Evolutionary conservation across 495 filamentous ascomycete genomes (phyloP), one percentile per base, ranked within the genome.

Genomic region (Mytilinidion resinicola): DNA sequence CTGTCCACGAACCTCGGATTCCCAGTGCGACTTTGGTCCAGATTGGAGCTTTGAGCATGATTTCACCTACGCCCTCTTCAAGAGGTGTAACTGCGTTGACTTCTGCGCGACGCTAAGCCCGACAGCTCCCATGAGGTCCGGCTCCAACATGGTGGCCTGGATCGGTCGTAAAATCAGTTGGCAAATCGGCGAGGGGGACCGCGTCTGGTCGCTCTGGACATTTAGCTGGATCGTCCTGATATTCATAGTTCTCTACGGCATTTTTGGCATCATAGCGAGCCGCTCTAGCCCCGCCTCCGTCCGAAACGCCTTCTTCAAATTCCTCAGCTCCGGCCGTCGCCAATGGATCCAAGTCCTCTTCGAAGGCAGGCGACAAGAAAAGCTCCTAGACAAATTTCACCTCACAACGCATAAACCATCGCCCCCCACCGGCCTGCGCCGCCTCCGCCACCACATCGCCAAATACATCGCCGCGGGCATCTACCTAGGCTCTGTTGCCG

Each of bases 41-140:
- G 17, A 42, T 14, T 25, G 14, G 21, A 30, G 21, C 8, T 10
- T n/a, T 21, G n/a, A 48, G 3, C 2, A 33, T 12, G 43, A 44
- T 7, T 14, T 15, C 5, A 17, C 51, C 34, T 25, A 14, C 1
- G 52, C 41, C 11, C 20, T 41, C 4, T 55, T 20, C 36, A 43
- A 10, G 7, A 35, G 9, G 6, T 55, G 52, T 38, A n/a, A 55
- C 9, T 55, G 52, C 20, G n/a, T 43, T 1, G 36, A 55, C 25
- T 55, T 55, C 25, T 55, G 52, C 43, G 37, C n/a, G 14, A 17
- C 33, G n/a, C 10, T 55, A 21, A 21, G 37, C 34, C 52, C 52
- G 11, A 10, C 36, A 19, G 6, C 52, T 8, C 38, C 52, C 12
- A 43, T 55, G 38, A 35, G 52, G 19, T 25, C 14, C 4, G 36